Conservation (phyloP, 2,329 filamentous ascomycete genomes). For the Fusarium staphyleae region DNA sequence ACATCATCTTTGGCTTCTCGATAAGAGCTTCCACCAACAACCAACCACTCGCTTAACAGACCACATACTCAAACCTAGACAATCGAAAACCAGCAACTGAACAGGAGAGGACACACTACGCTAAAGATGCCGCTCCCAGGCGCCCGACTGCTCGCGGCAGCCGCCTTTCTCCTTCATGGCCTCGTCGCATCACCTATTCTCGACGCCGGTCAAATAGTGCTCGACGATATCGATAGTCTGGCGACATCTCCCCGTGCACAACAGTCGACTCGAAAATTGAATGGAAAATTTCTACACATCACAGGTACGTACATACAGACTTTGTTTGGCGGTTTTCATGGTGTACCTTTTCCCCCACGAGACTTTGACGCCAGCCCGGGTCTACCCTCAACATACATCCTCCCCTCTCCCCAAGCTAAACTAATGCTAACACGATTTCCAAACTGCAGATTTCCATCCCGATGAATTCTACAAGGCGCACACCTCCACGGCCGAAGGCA, state of each 20-base stretch:
- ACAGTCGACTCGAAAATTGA: constrained; percentile 56
- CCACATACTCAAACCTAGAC: background rate
- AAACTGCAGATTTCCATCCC: constrained; percentile 80
- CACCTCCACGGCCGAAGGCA: constrained; percentile 70
- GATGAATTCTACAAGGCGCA: constrained; percentile 86
- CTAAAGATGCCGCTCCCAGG: constrained; percentile 37
- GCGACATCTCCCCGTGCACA: constrained; percentile 24
- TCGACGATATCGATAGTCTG: constrained; percentile 21
- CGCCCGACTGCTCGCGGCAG: constrained; percentile 43
- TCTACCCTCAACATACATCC: constrained; percentile 17
- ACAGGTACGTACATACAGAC: constrained; percentile 67
- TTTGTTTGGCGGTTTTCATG: constrained; percentile 18
- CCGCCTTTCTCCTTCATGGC: constrained; percentile 35
- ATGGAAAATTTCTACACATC: constrained; percentile 85
- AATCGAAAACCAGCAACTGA: background rate
- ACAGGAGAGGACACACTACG: background rate
- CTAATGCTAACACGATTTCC: constrained; percentile 17
- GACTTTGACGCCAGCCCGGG: background rate
- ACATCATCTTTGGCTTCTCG: constrained; percentile 8
- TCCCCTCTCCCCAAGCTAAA: constrained; percentile 6
- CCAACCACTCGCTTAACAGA: background rate
- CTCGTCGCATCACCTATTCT: constrained; percentile 36
- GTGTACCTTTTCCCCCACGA: background rate
- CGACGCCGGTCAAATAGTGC: constrained; percentile 29
- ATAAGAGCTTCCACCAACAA: background rate